These are phyloP conservation scores for Liquidambar formosana DNA, from an alignment of 164 flowering plant genomes.

Conservation along the genomic window DNA sequence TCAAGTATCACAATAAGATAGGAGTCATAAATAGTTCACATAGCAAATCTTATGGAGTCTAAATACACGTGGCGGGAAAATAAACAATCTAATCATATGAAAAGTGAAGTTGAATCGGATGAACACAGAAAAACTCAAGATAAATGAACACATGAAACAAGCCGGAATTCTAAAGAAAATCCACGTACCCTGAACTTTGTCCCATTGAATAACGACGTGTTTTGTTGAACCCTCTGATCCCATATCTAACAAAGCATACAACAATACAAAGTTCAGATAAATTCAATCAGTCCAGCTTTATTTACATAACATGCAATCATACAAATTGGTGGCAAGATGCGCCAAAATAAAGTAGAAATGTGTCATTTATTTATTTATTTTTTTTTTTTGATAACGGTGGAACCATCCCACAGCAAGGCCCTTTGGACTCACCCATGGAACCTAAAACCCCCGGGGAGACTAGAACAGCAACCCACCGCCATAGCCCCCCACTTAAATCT, in stretches of 20 bases:
- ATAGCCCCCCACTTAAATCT: no score
- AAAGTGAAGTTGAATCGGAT: background rate
- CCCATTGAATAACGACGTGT: slow-evolving; percentile 71
- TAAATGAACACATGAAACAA: background rate
- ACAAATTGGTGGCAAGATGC: no score
- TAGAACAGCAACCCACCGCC: no score
- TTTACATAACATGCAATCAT: background rate
- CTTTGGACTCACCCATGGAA: no score
- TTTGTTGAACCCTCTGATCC: slow-evolving; percentile 54
- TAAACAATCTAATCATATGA: background rate
- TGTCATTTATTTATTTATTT: no score
- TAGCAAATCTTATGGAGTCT: background rate
- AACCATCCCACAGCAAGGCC: no score
- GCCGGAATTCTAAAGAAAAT: background rate
- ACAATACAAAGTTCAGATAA: no score
- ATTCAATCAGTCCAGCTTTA: background rate
- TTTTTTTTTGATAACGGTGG: no score
- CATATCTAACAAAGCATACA: slow-evolving; percentile 54
- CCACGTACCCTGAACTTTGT: slow-evolving; percentile 78
- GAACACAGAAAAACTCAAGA: background rate
- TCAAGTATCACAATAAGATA: background rate
- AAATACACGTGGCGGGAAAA: background rate
- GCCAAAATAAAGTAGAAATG: no score
- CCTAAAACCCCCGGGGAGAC: no score
- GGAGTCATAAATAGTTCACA: background rate